Conservation (phyloP, 768 basidiomycete genomes). For the Pisolithus orientalis region DNA sequence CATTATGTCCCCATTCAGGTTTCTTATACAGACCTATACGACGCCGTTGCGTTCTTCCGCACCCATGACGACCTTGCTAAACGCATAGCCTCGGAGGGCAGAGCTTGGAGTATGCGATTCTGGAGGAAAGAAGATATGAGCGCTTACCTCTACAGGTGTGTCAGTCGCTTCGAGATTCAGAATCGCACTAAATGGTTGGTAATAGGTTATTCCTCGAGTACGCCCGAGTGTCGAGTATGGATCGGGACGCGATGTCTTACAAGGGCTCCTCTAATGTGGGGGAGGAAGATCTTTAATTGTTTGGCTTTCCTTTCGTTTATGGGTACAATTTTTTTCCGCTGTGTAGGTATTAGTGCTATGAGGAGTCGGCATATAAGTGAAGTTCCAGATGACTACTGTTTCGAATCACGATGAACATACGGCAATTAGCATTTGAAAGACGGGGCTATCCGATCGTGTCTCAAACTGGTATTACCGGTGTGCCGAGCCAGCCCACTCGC, state of each 20-base stretch:
- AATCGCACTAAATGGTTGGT: not conserved
- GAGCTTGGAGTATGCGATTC: slow-evolving; percentile 48
- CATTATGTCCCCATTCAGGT: slow-evolving; percentile 69
- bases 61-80: slow-evolving; percentile 55
- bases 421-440: no score
- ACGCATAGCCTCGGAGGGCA: slow-evolving; percentile 51
- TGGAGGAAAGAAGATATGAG: slow-evolving; percentile 59
- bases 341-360: no score
- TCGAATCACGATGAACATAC: no score
- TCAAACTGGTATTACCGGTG: no score
- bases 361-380: no score
- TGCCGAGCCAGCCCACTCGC: no score
- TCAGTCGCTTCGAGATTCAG: not conserved
- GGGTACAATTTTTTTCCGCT: no score
- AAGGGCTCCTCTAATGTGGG: not conserved
- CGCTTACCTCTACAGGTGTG: slow-evolving; percentile 54
- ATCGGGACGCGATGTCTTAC: slow-evolving; percentile 37
- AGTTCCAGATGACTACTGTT: no score
- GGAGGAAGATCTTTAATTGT: no score
- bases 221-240: slow-evolving; percentile 40
- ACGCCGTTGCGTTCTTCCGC: slow-evolving; percentile 67
- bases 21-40: slow-evolving; percentile 63
- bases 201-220: slow-evolving; percentile 46
- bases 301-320: no score
- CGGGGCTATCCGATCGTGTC: no score